These are phyloP conservation scores for Boletus subparvulus DNA, from an alignment of 768 basidiomycete genomes.

Conservation along the genomic window DNA sequence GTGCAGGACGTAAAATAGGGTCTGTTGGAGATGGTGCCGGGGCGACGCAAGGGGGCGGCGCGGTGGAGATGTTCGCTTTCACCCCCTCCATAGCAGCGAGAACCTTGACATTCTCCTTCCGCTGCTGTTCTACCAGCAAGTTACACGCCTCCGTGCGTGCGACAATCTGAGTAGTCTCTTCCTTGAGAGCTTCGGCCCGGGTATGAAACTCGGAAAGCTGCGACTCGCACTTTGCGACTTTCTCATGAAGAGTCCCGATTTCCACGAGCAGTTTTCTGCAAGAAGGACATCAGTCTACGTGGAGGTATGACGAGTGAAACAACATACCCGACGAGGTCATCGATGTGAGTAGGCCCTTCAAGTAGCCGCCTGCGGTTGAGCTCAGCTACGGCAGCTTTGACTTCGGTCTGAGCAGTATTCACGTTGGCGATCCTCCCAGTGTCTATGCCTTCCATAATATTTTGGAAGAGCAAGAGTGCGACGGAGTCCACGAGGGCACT, in stretches of 20 bases:
- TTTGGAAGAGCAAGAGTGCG: slow-evolving; percentile 9
- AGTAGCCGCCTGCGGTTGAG: neutral
- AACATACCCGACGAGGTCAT: slow-evolving; percentile 12
- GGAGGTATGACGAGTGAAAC: neutral
- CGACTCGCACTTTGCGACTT: slow-evolving; percentile 6
- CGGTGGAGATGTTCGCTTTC: neutral
- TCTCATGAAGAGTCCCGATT: slow-evolving; percentile 3
- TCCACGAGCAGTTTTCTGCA: slow-evolving; percentile 12
- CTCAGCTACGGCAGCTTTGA: slow-evolving; percentile 11
- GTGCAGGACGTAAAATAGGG: neutral
- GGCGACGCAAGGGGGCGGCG: neutral
- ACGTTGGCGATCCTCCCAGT: slow-evolving; percentile 9
- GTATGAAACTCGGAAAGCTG: slow-evolving; percentile 4
- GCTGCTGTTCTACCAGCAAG: slow-evolving; percentile 5
- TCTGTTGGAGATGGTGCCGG: neutral
- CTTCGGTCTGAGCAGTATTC: neutral
- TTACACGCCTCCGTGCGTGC: slow-evolving; percentile 6
- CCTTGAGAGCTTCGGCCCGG: neutral
- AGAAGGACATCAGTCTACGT: neutral
- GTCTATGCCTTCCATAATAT: slow-evolving; percentile 12
- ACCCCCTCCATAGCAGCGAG: neutral
- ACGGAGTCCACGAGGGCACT: neutral
- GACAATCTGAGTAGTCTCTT: slow-evolving; percentile 5
- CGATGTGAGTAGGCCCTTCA: neutral
- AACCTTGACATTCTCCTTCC: slow-evolving; percentile 1